Conservation (phyloP, 345 rosid species). For the Erucastrum elatum region DNA sequence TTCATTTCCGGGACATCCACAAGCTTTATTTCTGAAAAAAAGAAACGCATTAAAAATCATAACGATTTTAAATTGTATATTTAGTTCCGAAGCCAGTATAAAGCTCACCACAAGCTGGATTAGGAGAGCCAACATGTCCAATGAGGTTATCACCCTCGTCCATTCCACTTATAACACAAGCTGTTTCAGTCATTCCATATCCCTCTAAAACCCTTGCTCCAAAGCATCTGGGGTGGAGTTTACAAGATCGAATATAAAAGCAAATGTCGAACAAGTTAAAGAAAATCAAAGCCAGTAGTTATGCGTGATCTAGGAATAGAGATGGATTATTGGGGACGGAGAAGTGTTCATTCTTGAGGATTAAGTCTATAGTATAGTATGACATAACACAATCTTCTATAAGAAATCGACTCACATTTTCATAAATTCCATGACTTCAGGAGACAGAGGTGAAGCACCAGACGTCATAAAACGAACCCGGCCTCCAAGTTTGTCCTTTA, state of each 20-base stretch:
- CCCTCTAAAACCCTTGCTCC: slow-evolving; percentile 53
- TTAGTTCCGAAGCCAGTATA: slow-evolving; percentile 10
- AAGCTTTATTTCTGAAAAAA: slow-evolving; percentile 82
- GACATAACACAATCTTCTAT: neutral
- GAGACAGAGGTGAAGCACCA: slow-evolving; percentile 98
- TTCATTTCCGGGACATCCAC: slow-evolving; percentile 96
- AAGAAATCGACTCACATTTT: slow-evolving; percentile 62
- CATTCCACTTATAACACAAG: slow-evolving; percentile 44
- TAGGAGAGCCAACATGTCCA: slow-evolving; percentile 98
- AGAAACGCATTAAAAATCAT: slow-evolving; percentile 9
- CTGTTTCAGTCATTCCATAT: slow-evolving; percentile 48
- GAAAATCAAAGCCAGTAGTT: slow-evolving; percentile 3
- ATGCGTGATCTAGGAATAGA: slow-evolving; percentile 10
- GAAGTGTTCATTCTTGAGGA: slow-evolving; percentile 8
- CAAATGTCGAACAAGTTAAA: neutral
- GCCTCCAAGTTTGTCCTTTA: slow-evolving; percentile 89
- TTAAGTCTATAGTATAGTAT: neutral
- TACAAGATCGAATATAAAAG: neutral
- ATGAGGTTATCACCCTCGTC: slow-evolving; percentile 48
- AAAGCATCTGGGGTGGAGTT: slow-evolving; percentile 64
- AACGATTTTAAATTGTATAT: neutral
- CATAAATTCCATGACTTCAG: slow-evolving; percentile 91
- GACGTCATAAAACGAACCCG: slow-evolving; percentile 76
- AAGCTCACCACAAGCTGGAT: slow-evolving; percentile 83
- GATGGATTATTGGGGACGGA: slow-evolving; percentile 11